Evolutionary conservation across 2,329 filamentous ascomycete species (phyloP).

Genomic region (Fusarium tuaranense): DNA sequence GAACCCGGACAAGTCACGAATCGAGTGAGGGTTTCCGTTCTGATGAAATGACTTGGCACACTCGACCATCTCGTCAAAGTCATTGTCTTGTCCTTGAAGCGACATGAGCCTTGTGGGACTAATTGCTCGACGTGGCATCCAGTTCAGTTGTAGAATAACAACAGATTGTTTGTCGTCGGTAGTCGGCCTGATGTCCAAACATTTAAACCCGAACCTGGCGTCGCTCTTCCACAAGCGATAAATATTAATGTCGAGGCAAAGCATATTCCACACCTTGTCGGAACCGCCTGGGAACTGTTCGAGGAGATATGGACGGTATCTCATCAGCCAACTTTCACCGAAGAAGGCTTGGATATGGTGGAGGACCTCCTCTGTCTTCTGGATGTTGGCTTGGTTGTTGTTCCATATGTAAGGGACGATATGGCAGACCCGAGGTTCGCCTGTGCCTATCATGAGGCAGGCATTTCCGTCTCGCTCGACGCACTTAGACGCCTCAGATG

Average conservation of each 20-base stretch:
- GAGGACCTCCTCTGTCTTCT: accelerated
- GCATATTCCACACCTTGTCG: conserved; percentile 13
- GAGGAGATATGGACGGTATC: not conserved
- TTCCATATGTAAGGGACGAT: not conserved
- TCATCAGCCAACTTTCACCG: not conserved
- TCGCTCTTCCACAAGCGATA: not conserved
- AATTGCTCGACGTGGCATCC: conserved; percentile 3
- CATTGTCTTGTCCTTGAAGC: not conserved
- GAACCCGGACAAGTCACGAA: not conserved
- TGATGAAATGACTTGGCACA: not conserved
- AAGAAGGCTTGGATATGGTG: not conserved
- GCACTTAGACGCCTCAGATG: not conserved
- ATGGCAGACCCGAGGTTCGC: not conserved
- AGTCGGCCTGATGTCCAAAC: not conserved
- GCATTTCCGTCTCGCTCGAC: not conserved
- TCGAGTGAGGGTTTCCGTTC: not conserved
- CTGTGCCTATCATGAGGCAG: not conserved
- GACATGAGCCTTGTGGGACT: not conserved
- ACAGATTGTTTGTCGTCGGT: not conserved
- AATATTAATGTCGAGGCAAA: not conserved
- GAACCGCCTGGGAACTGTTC: not conserved
- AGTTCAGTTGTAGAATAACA: conserved; percentile 7
- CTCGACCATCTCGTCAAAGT: not conserved
- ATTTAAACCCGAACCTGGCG: not conserved
- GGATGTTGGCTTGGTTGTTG: not conserved